Evolutionary conservation across 1,139 yeast genomes (phyloP), one percentile per base, ranked within the genome.

Genomic region (Lodderomyces metapsilosis): DNA sequence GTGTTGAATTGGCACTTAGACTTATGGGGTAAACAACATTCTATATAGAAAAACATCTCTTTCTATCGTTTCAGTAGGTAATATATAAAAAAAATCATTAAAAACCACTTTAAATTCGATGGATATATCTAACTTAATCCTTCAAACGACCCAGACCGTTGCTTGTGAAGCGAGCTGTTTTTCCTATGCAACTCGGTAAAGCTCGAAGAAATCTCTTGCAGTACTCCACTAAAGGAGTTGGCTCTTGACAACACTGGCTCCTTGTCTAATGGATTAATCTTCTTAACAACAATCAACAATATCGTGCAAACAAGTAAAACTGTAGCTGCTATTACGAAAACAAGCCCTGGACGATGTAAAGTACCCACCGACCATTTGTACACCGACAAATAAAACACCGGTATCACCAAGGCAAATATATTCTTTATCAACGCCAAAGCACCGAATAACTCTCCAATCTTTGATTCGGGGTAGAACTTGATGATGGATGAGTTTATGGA

Each of bases 1-100:
- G 84, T 34, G 91, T 83, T 2, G 91, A 84, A 56, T 64, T 80
- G 48, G 83, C 88, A 0, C 62, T 84, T 48, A 61, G 91, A 36
- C 46, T 82, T 22, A 62, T 82, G 71, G 79, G 76, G 3, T 71
- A 55, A 34, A 25, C n/a, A n/a, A n/a, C n/a, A n/a, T n/a, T n/a
- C n/a, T n/a, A n/a, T n/a, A n/a, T n/a, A n/a, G n/a, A n/a, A n/a
- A n/a, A n/a, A n/a, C n/a, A n/a, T n/a, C n/a, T n/a, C n/a, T n/a
- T n/a, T n/a, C n/a, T n/a, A n/a, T n/a, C n/a, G n/a, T n/a, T n/a
- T n/a, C n/a, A n/a, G n/a, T n/a, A n/a, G n/a, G n/a, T n/a, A n/a
- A n/a, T n/a, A n/a, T n/a, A n/a, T n/a, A n/a, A n/a, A n/a, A n/a
- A n/a, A n/a, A n/a, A n/a, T n/a, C n/a, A n/a, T n/a, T n/a, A n/a